Conservation (phyloP, 805 yeast genomes). For the Candida sakaeoensis region DNA sequence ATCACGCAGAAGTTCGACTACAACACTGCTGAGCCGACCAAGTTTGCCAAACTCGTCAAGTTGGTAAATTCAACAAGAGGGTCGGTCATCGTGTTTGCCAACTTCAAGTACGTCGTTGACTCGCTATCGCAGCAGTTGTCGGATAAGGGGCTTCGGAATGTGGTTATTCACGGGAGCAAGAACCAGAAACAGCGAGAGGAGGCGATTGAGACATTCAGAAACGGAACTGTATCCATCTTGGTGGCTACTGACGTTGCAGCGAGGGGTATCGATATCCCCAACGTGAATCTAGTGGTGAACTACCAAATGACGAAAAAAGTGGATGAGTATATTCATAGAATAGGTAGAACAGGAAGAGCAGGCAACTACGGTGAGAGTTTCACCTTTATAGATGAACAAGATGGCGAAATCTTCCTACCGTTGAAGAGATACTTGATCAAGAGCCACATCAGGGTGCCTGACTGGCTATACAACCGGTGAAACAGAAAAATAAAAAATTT, state of each 20-base stretch:
- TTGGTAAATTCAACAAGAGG: slow-evolving; percentile 16
- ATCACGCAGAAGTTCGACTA: slow-evolving; percentile 64
- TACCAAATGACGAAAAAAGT: slow-evolving; percentile 76
- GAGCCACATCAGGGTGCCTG: slow-evolving; percentile 22
- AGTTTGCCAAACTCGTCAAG: slow-evolving; percentile 40
- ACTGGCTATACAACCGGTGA: slow-evolving; percentile 16
- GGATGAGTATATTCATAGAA: slow-evolving; percentile 86
- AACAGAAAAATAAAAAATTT: neutral
- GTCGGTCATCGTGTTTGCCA: slow-evolving; percentile 73
- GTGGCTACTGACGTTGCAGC: slow-evolving; percentile 96
- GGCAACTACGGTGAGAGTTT: slow-evolving; percentile 75
- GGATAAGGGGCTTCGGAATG: slow-evolving; percentile 37
- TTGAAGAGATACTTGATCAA: slow-evolving; percentile 45
- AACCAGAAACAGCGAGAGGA: slow-evolving; percentile 80
- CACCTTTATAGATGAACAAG: slow-evolving; percentile 59
- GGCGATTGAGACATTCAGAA: slow-evolving; percentile 60
- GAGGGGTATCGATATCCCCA: slow-evolving; percentile 89
- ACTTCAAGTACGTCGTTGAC: slow-evolving; percentile 73
- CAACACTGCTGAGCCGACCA: slow-evolving; percentile 24
- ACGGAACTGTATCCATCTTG: slow-evolving; percentile 55
- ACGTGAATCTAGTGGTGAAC: slow-evolving; percentile 81
- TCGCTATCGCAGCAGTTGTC: slow-evolving; percentile 49
- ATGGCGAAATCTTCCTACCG: slow-evolving; percentile 48
- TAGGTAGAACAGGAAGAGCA: slow-evolving; percentile 97
- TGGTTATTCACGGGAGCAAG: slow-evolving; percentile 81